Conservation (phyloP, 2,329 filamentous ascomycete species). For the Pseudocercospora fijiensis region DNA sequence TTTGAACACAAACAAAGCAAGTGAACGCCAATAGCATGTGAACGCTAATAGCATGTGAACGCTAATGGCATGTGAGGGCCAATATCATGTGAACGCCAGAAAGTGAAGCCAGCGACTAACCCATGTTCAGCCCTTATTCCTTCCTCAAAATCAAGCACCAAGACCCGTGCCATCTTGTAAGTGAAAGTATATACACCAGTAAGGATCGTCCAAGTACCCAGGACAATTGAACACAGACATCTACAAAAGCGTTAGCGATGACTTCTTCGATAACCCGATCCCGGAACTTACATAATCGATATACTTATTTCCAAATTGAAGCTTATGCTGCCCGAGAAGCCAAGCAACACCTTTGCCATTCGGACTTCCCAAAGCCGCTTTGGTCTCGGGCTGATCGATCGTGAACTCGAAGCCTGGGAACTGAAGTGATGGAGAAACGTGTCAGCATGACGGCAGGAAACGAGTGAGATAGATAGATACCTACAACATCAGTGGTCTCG, state of each 20-base stretch:
- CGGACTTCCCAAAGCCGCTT: constrained; percentile 10
- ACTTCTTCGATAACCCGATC: background rate
- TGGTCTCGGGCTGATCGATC: background rate
- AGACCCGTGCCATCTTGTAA: background rate
- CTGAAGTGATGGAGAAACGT: background rate
- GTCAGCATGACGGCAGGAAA: background rate
- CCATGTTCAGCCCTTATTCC: background rate
- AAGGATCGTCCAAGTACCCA: background rate
- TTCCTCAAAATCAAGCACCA: background rate
- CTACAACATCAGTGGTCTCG: background rate
- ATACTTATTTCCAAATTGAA: constrained; percentile 8
- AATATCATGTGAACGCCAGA: too few relatives aligned
- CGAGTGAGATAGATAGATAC: background rate
- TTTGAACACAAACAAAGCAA: too few relatives aligned
- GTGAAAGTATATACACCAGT: constrained; percentile 18
- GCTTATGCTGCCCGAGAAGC: constrained; percentile 15
- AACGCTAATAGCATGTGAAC: too few relatives aligned
- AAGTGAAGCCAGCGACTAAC: background rate
- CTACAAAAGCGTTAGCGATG: background rate
- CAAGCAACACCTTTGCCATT: constrained; percentile 16
- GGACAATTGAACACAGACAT: constrained; percentile 19
- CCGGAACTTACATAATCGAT: constrained; percentile 5
- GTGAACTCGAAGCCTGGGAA: constrained; percentile 13
- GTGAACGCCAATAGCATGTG: too few relatives aligned
- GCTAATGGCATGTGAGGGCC: too few relatives aligned